phyloP scores from a whole-genome alignment of 2,329 filamentous ascomycete genomes.

The Thelonectria blattea region DNA sequence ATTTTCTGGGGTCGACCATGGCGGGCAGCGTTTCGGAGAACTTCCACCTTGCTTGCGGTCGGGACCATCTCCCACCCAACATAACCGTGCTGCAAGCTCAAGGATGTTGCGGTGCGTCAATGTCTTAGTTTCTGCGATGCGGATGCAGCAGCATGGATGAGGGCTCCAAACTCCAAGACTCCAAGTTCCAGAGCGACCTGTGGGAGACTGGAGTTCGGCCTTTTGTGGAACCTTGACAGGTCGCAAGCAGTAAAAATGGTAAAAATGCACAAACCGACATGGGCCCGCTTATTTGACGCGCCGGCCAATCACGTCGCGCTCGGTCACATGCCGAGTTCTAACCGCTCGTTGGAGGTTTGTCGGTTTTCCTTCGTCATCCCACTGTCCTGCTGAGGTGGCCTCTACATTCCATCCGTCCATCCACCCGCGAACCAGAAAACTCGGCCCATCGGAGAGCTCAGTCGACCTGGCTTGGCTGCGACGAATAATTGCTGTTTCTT shows the following conservation, averaged over 20 bases:
- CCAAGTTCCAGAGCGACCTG: not conserved
- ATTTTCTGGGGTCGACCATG: not conserved
- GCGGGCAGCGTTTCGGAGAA: slow-evolving; percentile 12
- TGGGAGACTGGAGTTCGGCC: too few species aligned
- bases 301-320: slow-evolving; percentile 17
- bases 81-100: not conserved
- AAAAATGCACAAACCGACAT: not conserved
- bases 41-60: slow-evolving; percentile 14
- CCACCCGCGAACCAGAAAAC: slow-evolving; percentile 26
- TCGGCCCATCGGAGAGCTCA: slow-evolving; percentile 27
- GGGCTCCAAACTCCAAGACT: too few species aligned
- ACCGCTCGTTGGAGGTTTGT: not conserved
- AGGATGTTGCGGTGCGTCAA: not conserved
- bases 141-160: too few species aligned
- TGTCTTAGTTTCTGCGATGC: not conserved
- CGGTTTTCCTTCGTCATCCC: slow-evolving; percentile 15
- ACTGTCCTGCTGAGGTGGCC: slow-evolving; percentile 5
- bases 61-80: not conserved
- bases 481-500: not conserved
- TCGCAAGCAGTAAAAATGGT: not conserved
- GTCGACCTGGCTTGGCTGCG: slow-evolving; percentile 10
- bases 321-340: slow-evolving; percentile 31
- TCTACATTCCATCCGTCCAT: slow-evolving; percentile 24
- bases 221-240: not conserved
- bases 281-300: slow-evolving; percentile 28